Evolutionary conservation across 441 rosid genomes (phyloP), one percentile per base, ranked within the genome.

Genomic region (Arabidopsis hybrid): DNA sequence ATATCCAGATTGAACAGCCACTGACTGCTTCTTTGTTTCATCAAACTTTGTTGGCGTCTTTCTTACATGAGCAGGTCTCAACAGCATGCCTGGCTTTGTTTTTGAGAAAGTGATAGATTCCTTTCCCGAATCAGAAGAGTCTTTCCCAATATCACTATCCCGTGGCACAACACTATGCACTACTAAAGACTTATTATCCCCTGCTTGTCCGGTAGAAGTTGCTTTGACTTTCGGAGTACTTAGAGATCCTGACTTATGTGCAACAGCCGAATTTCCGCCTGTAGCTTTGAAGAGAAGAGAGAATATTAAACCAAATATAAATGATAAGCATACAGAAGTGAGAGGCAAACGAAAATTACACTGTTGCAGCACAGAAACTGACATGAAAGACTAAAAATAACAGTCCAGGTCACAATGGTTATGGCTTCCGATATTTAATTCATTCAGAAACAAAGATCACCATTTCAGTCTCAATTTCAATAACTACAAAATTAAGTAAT

Each of bases 61-160:
- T 78, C 90, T 86, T n/a, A 78, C 69, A 80, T 88, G 91, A 84
- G 93, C 92, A 58, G 99, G 99, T 83, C 88, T 88, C 21, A 89
- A 89, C 80, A 91, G 79, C 98, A 90, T 89, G 18, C 97, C 98
- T 4, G 95, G 93, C 73, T 83, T 91, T 26, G 98, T 93, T 87
- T 71, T 89, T 69, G 94, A 84, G 82, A 86, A 91, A 58, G 89
- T 74, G 78, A 92, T 78, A 43, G 89, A 80, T 76, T 88, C 91
- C 74, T 63, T 85, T 78, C 69, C 81, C 71, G 92, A 77, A 69
- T 79, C 70, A 26, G 83, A 73, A 62, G 82, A 72, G 21, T 84
- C 89, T 73, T 86, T 88, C 60, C 78, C 88, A 51, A 62, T 71
- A 9, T 83, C 80, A 81, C 73, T 81, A 66, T 85, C 91, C 49